Base-by-base conservation (phyloP, 1,139 yeast genomes). In the Yamadazyma atlantica region DNA sequence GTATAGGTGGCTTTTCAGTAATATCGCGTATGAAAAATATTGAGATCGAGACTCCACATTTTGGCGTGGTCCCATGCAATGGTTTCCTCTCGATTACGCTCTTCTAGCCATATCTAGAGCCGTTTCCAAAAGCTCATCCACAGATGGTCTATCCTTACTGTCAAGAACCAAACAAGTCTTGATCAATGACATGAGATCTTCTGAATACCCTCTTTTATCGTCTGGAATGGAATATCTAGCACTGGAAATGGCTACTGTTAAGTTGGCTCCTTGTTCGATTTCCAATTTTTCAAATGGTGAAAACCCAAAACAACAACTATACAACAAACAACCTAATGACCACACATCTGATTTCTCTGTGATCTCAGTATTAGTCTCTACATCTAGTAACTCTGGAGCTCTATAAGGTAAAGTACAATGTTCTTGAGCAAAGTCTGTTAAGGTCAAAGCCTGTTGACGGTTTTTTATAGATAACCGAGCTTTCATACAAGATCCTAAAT, bases 251-350 rank as follows among this genome's bases (percentile, higher is more conserved):
- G 96, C 95, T 51, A 88, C 67, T 40, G 75, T 80, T 46, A 89
- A 68, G 45, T 84, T 85, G 3, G 95, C 96, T 12, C 97, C 97
- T 43, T 82, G 79, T 35, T 83, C 82, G 32, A 78, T 73, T 49
- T 88, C 94, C 53, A 85, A 80, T 54, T 87, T 75, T 55, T 89
- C 96, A 60, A 90, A 90, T 1, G 97, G 97, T 2, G 95, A 85
- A 29, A 73, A 73, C 0, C 85, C 84, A 60, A 85, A 90, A 60
- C 92, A 73, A 46, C 87, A 64, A 1, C 90, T 78, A 60, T 85
- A 90, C 17, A 88, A 56, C 1, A 88, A 68, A 54, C 97, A 88
- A 0, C 97, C 97, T 24, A 89, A 60, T 4, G 95, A 84, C 97
- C 97, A 90, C 14, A 90, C 78, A 55, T 90, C 97, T 4, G 85